Evolutionary conservation across 768 basidiomycete genomes (phyloP).

Genomic region (Strobilomyces confusus): DNA sequence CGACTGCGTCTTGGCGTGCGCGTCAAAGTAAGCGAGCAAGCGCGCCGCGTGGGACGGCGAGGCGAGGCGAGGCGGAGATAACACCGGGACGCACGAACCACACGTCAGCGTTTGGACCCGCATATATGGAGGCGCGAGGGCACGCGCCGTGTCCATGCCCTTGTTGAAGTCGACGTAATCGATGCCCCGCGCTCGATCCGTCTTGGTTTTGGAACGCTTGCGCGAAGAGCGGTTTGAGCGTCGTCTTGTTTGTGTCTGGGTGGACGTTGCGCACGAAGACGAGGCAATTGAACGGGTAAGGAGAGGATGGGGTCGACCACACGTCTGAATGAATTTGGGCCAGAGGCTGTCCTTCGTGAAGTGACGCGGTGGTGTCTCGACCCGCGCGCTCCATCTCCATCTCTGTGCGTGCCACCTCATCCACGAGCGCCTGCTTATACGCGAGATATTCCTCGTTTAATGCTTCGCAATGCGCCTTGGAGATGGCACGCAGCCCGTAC

Average conservation of each 20-base stretch:
- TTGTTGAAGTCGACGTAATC: constrained; percentile 82
- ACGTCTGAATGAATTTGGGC: background rate
- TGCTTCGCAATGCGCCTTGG: constrained; percentile 58
- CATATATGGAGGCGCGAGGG: background rate
- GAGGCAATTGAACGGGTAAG: constrained; percentile 63
- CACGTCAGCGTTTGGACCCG: background rate
- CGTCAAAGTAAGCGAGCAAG: constrained; percentile 44
- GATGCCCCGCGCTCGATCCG: constrained; percentile 31
- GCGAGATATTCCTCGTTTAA: constrained; percentile 67
- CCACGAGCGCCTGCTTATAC: constrained; percentile 53
- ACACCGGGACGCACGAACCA: constrained; percentile 44
- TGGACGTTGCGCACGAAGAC: constrained; percentile 70
- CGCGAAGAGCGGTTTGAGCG: constrained; percentile 57
- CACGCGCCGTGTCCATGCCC: constrained; percentile 64
- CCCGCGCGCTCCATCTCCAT: background rate
- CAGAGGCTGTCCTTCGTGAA: background rate
- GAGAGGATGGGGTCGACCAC: constrained; percentile 25
- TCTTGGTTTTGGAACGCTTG: constrained; percentile 32
- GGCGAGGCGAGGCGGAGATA: constrained; percentile 70
- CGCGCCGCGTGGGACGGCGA: constrained; percentile 42
- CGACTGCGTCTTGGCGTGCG: constrained; percentile 37
- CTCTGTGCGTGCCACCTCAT: constrained; percentile 34
- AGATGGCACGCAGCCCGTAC: constrained; percentile 56
- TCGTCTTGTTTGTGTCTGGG: constrained; percentile 77
- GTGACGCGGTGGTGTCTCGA: background rate